Evolutionary conservation across 139 green algal genomes (phyloP), one percentile per base, ranked within the genome.

Genomic region (Zygnema cylindricum): DNA sequence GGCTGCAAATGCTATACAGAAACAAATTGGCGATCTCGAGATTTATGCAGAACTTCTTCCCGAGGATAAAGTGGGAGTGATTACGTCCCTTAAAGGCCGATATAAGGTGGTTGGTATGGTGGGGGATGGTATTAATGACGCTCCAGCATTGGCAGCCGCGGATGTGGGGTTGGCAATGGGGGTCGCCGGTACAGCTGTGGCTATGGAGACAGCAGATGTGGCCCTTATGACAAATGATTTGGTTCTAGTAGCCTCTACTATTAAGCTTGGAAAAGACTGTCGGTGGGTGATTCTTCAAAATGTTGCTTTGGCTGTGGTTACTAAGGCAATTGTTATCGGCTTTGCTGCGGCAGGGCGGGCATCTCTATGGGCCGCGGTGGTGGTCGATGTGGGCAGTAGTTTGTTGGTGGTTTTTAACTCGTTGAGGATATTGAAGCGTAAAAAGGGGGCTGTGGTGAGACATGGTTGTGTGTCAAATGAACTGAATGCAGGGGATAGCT

Each of bases 81-180:
- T 94, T 22, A 23, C 22, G 7, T 54, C 81, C 11, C 49, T 91
- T 1, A 91, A 89, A 78, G 33, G 23, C 69, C 38, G 22, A 0
- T 21, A 42, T 1, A 81, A 81, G 35, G 3, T 91, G 36, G 84
- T 77, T 21, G 43, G 86, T 33, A 91, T 91, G 86, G 93, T 95
- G n/a, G 95, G 95, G 0, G 95, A 96, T 82, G 95, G 95, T 41
- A 88, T 96, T 76, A 96, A 96, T 88, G 95, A 96, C 69, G 90
- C 77, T 25, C 92, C 82, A 25, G 92, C 93, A 54, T 77, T 95
- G 21, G 89, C 69, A 0, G 86, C 81, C 32, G 93, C 90, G 35
- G 86, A 93, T 75, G 82, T 94, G n/a, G 86, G 91, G 85, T 71
- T 96, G 25, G 94, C 94, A 2, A 96, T 96, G 94, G 94, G 94